Percentiles rank a stretch among this genome's conserved stretches.
These are phyloP conservation scores for Phlebiopsis gigantea DNA, from an alignment of 768 basidiomycete species.

Conservation along the genomic window DNA sequence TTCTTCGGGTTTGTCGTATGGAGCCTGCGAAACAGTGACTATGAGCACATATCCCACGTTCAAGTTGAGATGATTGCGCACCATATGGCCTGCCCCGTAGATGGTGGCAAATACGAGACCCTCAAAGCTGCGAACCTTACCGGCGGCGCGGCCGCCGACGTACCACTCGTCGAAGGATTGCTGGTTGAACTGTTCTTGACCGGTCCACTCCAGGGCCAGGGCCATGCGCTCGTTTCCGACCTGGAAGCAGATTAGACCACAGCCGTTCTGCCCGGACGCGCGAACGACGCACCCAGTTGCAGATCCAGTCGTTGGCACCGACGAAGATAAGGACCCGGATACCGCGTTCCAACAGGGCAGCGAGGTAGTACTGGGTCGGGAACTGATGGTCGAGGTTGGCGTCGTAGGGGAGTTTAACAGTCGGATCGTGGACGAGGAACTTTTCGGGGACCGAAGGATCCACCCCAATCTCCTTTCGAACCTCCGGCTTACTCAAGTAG, in stretches of 20 bases:
- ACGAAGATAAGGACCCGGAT: constrained; percentile 47
- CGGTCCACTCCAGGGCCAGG: constrained; percentile 8
- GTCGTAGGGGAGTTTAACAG: constrained; percentile 38
- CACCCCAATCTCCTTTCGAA: constrained; percentile 59
- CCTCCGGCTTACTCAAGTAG: constrained; percentile 56
- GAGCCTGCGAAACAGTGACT: constrained; percentile 34
- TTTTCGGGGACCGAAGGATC: constrained; percentile 35
- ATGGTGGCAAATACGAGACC: constrained; percentile 60
- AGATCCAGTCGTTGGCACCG: constrained; percentile 49
- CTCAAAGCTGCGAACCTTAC: constrained; percentile 45
- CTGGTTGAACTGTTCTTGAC: background rate
- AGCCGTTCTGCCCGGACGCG: background rate
- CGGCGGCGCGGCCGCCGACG: constrained; percentile 45
- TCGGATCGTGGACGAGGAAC: constrained; percentile 31
- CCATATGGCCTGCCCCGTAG: constrained; percentile 70
- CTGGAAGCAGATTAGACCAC: background rate
- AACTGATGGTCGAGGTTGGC: constrained; percentile 5
- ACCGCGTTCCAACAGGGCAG: constrained; percentile 47
- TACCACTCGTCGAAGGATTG: background rate
- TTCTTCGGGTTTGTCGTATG: constrained; percentile 58
- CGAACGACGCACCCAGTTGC: constrained; percentile 42
- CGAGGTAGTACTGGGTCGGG: constrained; percentile 34
- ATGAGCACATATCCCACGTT: background rate
- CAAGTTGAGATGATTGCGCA: constrained; percentile 16
- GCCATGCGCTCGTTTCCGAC: constrained; percentile 45